Percentiles rank a stretch among this genome's conserved stretches.
These are phyloP conservation scores for Phaeophleospora eucalypticola DNA, from an alignment of 2,329 filamentous ascomycete species.

Conservation along the genomic window DNA sequence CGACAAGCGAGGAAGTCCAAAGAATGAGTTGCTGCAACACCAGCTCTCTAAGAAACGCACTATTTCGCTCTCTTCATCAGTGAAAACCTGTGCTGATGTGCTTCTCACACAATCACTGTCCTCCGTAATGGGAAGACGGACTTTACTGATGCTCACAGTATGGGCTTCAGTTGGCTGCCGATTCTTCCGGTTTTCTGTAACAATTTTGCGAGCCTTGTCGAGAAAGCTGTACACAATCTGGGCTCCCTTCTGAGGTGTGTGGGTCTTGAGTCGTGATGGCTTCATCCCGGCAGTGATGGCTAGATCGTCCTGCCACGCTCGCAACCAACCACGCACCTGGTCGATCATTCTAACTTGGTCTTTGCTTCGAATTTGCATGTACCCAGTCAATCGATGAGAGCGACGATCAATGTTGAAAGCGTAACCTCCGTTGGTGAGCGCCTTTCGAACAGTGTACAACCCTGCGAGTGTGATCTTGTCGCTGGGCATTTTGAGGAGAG, in stretches of 20 bases:
- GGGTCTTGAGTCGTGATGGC: constrained; percentile 9
- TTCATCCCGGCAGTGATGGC: constrained; percentile 27
- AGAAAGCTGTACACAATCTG: constrained; percentile 38
- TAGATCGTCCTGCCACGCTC: constrained; percentile 50
- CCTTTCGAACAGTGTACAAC: constrained; percentile 67
- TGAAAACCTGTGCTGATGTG: constrained; percentile 40
- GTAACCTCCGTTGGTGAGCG: constrained; percentile 57
- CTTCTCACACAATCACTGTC: constrained; percentile 24
- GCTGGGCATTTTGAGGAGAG: constrained; percentile 34
- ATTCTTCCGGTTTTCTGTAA: constrained; percentile 37
- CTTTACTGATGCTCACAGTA: constrained; percentile 38
- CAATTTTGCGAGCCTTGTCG: constrained; percentile 37
- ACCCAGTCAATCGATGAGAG: constrained; percentile 50
- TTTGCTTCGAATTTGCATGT: constrained; percentile 60
- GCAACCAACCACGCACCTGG: constrained; percentile 50
- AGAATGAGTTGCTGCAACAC: constrained; percentile 56
- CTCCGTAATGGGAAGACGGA: constrained; percentile 22
- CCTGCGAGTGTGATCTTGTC: constrained; percentile 32
- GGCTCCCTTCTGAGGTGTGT: constrained; percentile 19
- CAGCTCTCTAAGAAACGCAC: constrained; percentile 68
- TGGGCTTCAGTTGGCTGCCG: constrained; percentile 25
- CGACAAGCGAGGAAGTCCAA: constrained; percentile 50
- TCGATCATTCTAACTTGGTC: constrained; percentile 52
- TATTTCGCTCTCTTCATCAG: constrained; percentile 50
- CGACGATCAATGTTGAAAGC: constrained; percentile 55